Evolutionary conservation across 1,139 yeast genomes (phyloP).

Genomic region (Nakaseomyces glabratus): DNA sequence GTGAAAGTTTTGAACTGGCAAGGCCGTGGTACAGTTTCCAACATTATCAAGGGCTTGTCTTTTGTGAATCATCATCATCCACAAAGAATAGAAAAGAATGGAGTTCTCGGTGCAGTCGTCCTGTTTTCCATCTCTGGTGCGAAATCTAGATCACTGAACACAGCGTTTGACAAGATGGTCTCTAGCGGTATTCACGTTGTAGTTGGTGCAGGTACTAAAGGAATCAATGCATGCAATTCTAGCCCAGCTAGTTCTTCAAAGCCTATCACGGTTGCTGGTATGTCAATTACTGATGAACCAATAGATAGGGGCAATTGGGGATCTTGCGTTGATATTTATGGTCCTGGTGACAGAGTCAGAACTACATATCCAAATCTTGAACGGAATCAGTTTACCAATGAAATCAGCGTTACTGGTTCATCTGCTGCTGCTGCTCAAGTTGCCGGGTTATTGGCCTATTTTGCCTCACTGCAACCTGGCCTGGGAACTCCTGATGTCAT

Average conservation of each 20-base stretch:
- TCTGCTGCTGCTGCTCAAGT: constrained; percentile 99
- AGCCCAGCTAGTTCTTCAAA: constrained; percentile 74
- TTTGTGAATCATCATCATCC: constrained; percentile 42
- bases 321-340: constrained; percentile 75
- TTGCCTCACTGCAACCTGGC: constrained; percentile 89
- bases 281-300: constrained; percentile 62
- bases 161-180: constrained; percentile 79
- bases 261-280: constrained; percentile 77
- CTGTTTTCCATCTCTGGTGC: constrained; percentile 90
- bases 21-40: constrained; percentile 75
- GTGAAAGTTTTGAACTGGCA: constrained; percentile 68
- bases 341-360: constrained; percentile 72
- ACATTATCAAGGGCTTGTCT: constrained; percentile 74
- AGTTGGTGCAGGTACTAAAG: constrained; percentile 84
- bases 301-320: constrained; percentile 80
- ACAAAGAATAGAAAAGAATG: constrained; percentile 26
- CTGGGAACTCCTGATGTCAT: constrained; percentile 42
- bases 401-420: constrained; percentile 91
- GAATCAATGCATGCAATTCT: constrained; percentile 73
- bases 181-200: constrained; percentile 74
- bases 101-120: constrained; percentile 77
- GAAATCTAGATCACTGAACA: constrained; percentile 67
- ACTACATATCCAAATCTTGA: constrained; percentile 78
- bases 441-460: constrained; percentile 83
- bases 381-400: constrained; percentile 38